Evolutionary conservation across 2,329 filamentous ascomycete genomes (phyloP), one percentile per base, ranked within the genome.

Genomic region (Scleromitrula shiraiana): DNA sequence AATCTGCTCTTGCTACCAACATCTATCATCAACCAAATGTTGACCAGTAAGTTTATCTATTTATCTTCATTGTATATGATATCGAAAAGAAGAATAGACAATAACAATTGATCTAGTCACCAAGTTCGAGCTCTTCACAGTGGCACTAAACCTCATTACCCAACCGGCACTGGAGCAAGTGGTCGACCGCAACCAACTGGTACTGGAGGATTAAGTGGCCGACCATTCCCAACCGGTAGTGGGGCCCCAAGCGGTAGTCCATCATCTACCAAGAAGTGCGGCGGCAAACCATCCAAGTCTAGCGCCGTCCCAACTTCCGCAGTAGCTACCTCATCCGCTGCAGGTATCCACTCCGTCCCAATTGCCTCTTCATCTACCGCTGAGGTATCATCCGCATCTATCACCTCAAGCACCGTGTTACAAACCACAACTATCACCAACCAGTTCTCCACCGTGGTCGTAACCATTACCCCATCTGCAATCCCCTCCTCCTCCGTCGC

Each of bases 1-100:
- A 46, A 46, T 46, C 43, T n/a, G 43, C 22, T 14, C 40, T 46
- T 33, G 43, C 43, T 30, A 24, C 43, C 17, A 46, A 46, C 26
- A 33, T 46, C 20, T 32, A 46, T 30, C 43, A 36, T 30, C 35
- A 33, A 32, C 29, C 29, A n/a, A n/a, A 12, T 15, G 43, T 24
- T 22, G 43, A 35, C 35, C 35, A 46, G 43, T 46, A 30, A 46
- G 43, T 46, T 17, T 24, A 24, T n/a, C 17, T 19, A 23, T 9
- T 32, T 4, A 2, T 14, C 10, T n/a, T n/a, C n/a, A n/a, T n/a
- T n/a, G n/a, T n/a, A n/a, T n/a, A n/a, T n/a, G n/a, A n/a, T n/a
- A n/a, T n/a, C n/a, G n/a, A n/a, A n/a, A n/a, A n/a, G n/a, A n/a
- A n/a, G n/a, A n/a, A n/a, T n/a, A n/a, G n/a, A n/a, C n/a, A n/a